phyloP scores from a whole-genome alignment of 2,329 filamentous ascomycete genomes.

The Colletotrichum cordylinicola region DNA sequence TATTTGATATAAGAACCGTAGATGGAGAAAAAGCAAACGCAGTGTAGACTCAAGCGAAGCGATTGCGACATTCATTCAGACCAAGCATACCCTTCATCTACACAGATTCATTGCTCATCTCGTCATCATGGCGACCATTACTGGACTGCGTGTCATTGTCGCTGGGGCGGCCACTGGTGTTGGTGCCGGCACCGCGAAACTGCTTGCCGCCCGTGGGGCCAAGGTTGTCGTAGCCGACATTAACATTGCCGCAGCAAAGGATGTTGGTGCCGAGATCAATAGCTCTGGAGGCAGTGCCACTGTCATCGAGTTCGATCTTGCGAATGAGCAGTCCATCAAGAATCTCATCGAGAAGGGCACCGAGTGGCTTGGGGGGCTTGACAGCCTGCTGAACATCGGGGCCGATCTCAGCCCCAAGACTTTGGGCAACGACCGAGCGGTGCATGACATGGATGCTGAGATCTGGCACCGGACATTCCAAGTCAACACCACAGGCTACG shows the following conservation, averaged over 20 bases:
- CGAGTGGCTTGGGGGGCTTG: conserved; percentile 1
- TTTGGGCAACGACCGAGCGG: neutral
- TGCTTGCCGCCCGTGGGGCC: neutral
- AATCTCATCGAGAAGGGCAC: neutral
- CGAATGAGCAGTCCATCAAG: neutral
- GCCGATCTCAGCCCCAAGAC: neutral
- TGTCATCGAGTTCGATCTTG: neutral
- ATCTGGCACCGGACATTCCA: neutral
- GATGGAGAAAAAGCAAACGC: neutral
- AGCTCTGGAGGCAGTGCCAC: neutral
- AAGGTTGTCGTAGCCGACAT: conserved; percentile 1
- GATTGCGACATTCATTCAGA: neutral
- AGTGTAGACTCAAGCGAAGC: neutral
- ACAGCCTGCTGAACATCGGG: conserved; percentile 6
- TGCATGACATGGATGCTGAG: neutral
- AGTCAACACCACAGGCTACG: conserved; percentile 1
- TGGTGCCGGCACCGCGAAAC: neutral
- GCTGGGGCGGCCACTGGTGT: conserved; percentile 1
- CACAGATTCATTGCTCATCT: neutral
- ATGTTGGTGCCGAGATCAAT: neutral
- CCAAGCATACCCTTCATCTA: neutral
- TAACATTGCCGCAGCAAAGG: neutral
- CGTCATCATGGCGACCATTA: neutral
- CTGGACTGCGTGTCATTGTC: neutral
- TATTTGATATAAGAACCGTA: neutral